A percentile compares a stretch with the other conserved stretches of the same genome.
Conservation (phyloP, 2,329 filamentous ascomycete species). For the Zymoseptoria crescenta region DNA sequence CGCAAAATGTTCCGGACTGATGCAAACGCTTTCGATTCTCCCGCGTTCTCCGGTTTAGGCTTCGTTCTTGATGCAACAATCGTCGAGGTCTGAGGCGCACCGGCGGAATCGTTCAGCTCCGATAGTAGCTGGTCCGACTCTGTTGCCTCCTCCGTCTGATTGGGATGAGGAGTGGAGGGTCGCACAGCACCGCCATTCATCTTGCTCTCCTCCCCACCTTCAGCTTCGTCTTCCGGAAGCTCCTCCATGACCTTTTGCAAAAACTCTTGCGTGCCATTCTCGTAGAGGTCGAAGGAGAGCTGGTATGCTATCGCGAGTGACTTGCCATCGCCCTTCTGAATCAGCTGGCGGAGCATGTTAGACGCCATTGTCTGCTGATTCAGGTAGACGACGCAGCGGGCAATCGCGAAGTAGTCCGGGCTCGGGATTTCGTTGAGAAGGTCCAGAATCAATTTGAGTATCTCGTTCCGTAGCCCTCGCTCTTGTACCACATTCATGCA, state of each 20-base stretch:
- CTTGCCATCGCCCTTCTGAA: conserved; percentile 68
- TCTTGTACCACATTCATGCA: conserved; percentile 98
- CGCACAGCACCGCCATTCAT: conserved; percentile 33
- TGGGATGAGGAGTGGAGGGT: conserved; percentile 26
- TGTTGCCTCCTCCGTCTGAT: conserved; percentile 40
- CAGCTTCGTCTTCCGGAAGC: conserved; percentile 53
- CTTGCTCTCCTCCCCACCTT: conserved; percentile 33
- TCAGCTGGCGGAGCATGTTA: conserved; percentile 71
- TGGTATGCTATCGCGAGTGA: conserved; percentile 87
- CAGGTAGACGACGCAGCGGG: conserved; percentile 93
- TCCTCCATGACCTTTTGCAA: conserved; percentile 79
- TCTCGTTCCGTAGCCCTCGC: conserved; percentile 72
- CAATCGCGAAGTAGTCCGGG: conserved; percentile 96
- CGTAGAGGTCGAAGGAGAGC: conserved; percentile 95
- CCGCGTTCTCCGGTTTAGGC: conserved; percentile 38
- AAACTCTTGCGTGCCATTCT: conserved; percentile 98
- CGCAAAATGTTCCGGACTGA: conserved; percentile 60
- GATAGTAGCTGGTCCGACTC: conserved; percentile 54
- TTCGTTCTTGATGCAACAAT: conserved; percentile 38
- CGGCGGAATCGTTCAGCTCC: conserved; percentile 48
- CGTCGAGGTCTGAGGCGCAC: conserved; percentile 47
- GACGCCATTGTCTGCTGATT: conserved; percentile 88
- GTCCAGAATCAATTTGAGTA: conserved; percentile 84
- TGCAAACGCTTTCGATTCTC: conserved; percentile 47
- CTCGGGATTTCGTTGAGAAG: conserved; percentile 87